phyloP scores from a whole-genome alignment of 805 yeast species.

The Ogataea sp. region DNA sequence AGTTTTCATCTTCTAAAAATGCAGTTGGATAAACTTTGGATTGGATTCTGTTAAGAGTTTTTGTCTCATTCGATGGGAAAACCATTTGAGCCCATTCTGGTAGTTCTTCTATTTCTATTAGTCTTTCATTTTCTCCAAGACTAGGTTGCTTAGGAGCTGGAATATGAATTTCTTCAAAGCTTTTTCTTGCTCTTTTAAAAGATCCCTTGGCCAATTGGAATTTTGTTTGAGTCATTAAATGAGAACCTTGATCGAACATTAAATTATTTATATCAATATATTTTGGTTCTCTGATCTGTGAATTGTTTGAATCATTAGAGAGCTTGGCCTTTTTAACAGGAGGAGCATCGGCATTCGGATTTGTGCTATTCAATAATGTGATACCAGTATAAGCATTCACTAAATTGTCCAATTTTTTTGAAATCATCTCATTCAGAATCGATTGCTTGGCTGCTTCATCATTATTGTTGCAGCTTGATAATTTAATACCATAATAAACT shows the following conservation, averaged over 20 bases:
- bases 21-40: slow-evolving; percentile 78
- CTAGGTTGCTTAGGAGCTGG: slow-evolving; percentile 68
- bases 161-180: slow-evolving; percentile 85
- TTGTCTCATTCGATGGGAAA: slow-evolving; percentile 61
- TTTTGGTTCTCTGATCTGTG: slow-evolving; percentile 27
- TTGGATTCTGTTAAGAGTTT: slow-evolving; percentile 72
- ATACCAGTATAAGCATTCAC: slow-evolving; percentile 33
- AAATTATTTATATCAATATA: slow-evolving; percentile 57
- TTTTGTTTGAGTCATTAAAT: slow-evolving; percentile 55
- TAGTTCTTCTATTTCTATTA: slow-evolving; percentile 51
- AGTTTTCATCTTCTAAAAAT: slow-evolving; percentile 58
- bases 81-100: slow-evolving; percentile 81
- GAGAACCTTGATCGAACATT: slow-evolving; percentile 66
- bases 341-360: too few relatives aligned
- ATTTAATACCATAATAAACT: slow-evolving; percentile 21
- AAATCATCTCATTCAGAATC: slow-evolving; percentile 36
- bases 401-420: slow-evolving; percentile 31
- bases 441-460: slow-evolving; percentile 25
- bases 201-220: slow-evolving; percentile 80
- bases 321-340: too few relatives aligned
- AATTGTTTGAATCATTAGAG: too few relatives aligned
- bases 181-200: slow-evolving; percentile 58
- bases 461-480: slow-evolving; percentile 10
- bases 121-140: slow-evolving; percentile 24
- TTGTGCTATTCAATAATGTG: too few relatives aligned